These are phyloP conservation scores for Suhomyces kunorum DNA, from an alignment of 1,139 yeast species.

Conservation along the genomic window DNA sequence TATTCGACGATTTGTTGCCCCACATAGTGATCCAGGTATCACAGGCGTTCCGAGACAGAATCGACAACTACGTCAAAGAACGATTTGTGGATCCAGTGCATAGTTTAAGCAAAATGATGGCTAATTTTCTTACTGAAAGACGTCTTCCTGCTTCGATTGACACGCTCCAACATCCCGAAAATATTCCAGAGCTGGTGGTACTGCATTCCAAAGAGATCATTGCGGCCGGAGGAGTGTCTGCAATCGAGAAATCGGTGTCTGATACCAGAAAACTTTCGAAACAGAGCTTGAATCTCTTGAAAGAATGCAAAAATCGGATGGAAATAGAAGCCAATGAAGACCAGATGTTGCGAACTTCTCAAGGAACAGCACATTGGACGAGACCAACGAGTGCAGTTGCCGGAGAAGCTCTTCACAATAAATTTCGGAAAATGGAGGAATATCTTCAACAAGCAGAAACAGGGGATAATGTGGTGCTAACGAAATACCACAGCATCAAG, in stretches of 20 bases:
- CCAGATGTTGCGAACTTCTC: conserved; percentile 40
- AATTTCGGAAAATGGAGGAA: conserved; percentile 44
- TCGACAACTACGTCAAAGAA: conserved; percentile 54
- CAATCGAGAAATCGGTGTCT: conserved; percentile 43
- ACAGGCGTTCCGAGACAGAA: conserved; percentile 68
- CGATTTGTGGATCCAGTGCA: conserved; percentile 55
- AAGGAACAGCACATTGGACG: conserved; percentile 53
- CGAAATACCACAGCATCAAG: conserved; percentile 46
- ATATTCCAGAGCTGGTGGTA: conserved; percentile 58
- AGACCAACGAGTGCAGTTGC: conserved; percentile 43
- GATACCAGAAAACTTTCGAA: conserved; percentile 48
- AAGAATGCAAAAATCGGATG: conserved; percentile 50
- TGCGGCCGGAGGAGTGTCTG: conserved; percentile 53
- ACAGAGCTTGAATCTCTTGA: conserved; percentile 40
- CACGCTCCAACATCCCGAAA: conserved; percentile 61
- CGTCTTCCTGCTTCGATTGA: conserved; percentile 66
- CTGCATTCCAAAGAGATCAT: conserved; percentile 57
- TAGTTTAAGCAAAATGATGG: conserved; percentile 50
- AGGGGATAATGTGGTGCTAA: conserved; percentile 58
- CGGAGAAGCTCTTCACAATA: conserved; percentile 36
- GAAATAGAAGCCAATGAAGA: conserved; percentile 59
- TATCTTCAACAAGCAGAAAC: conserved; percentile 59
- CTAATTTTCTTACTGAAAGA: conserved; percentile 43
- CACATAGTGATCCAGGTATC: conserved; percentile 65
- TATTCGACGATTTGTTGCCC: conserved; percentile 67